phyloP scores from a whole-genome alignment of 179 eudicot genomes.

The Heliamphora pulchella region DNA sequence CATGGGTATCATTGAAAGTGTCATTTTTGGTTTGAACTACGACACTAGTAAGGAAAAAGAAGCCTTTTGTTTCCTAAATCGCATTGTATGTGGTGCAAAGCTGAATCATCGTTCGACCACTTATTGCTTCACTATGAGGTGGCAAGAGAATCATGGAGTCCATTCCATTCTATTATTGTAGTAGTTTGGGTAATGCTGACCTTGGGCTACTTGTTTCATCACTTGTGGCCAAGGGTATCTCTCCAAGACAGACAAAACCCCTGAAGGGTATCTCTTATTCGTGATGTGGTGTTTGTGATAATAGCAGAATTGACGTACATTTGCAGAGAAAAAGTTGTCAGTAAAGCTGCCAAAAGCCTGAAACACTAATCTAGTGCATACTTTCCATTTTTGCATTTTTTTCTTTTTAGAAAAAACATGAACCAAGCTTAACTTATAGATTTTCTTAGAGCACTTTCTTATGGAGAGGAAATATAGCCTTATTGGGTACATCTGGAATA shows the following conservation, averaged over 20 bases:
- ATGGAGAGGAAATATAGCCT: background rate
- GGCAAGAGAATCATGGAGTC: background rate
- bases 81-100: background rate
- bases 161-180: too few relatives aligned
- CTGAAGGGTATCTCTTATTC: background rate
- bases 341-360: background rate
- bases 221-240: background rate
- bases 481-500: background rate
- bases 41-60: too few relatives aligned
- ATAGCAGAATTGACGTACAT: background rate
- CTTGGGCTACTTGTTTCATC: background rate
- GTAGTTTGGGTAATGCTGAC: background rate
- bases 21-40: background rate
- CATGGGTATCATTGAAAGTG: background rate
- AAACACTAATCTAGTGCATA: background rate
- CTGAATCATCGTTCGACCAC: background rate
- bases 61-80: too few relatives aligned
- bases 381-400: background rate
- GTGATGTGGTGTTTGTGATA: background rate
- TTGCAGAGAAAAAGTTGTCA: background rate
- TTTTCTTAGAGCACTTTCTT: background rate
- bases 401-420: background rate
- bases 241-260: background rate
- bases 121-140: background rate
- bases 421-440: background rate